Evolutionary conservation across 148 eudicot species (phyloP).

Genomic region (Tetragonia tetragonoides): DNA sequence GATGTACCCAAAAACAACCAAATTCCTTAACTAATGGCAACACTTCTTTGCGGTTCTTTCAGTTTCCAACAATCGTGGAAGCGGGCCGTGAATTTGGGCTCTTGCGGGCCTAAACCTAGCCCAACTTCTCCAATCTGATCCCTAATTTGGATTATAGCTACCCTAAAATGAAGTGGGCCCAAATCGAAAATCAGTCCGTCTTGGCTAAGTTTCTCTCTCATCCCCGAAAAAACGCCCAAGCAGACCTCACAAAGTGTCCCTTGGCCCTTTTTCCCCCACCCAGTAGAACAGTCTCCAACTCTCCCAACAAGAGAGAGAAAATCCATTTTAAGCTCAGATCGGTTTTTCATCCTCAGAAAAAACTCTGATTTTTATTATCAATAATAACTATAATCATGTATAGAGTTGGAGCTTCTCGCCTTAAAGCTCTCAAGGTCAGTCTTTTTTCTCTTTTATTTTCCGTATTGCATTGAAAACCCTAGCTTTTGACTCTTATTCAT

Average conservation of each 20-base stretch:
- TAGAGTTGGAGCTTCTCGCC: slow-evolving; percentile 39
- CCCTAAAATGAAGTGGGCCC: too few species aligned
- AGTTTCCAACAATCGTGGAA: too few species aligned
- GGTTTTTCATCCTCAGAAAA: not conserved
- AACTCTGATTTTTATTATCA: not conserved
- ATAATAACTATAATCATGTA: slow-evolving; percentile 27
- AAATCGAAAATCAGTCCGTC: not conserved
- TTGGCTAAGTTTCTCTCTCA: not conserved
- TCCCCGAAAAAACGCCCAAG: not conserved
- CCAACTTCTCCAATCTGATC: too few species aligned
- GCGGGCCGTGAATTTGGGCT: too few species aligned
- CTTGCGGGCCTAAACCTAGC: too few species aligned
- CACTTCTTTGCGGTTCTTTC: too few species aligned
- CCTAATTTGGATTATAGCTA: too few species aligned
- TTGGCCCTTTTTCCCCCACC: not conserved
- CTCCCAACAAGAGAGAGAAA: slow-evolving; percentile 9
- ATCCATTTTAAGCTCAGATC: not conserved
- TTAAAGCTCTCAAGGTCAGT: slow-evolving; percentile 41
- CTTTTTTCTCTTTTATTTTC: not conserved
- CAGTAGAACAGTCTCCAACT: not conserved
- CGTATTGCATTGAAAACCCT: slow-evolving; percentile 10
- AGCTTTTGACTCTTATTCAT: slow-evolving; percentile 1
- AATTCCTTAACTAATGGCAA: too few species aligned
- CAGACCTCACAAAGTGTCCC: not conserved
- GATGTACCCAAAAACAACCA: too few species aligned